Evolutionary conservation across 768 basidiomycete genomes (phyloP).

Genomic region (Symmetrospora coprosmae): DNA sequence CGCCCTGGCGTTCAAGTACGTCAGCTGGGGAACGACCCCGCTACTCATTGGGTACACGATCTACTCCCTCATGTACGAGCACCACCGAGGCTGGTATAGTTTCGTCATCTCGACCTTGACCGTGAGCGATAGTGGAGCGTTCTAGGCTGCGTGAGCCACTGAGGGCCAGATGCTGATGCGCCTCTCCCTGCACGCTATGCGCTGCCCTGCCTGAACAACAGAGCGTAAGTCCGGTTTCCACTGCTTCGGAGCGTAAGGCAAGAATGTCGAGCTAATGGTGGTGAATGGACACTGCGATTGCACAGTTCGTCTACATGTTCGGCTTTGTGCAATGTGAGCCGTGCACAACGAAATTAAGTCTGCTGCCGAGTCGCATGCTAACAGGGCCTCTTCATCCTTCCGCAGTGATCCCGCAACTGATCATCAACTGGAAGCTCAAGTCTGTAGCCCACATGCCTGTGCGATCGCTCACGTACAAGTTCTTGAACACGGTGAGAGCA

Average conservation of each 20-base stretch:
- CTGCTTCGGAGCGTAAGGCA: not conserved
- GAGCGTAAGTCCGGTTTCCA: not conserved
- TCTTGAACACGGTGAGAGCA: conserved; percentile 42
- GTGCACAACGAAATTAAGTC: conserved; percentile 47
- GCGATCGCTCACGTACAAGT: conserved; percentile 96
- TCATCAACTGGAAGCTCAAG: conserved; percentile 97
- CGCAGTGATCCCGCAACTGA: too few relatives aligned
- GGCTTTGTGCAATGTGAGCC: conserved; percentile 88
- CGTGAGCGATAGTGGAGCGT: not conserved
- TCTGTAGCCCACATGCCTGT: conserved; percentile 95
- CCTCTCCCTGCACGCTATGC: not conserved
- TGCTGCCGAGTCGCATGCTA: too few relatives aligned
- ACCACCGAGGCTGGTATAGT: conserved; percentile 70
- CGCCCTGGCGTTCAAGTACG: conserved; percentile 82
- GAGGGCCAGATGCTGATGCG: not conserved
- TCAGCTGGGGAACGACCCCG: conserved; percentile 77
- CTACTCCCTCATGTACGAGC: conserved; percentile 41
- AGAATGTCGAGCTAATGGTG: too few relatives aligned
- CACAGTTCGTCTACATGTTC: conserved; percentile 81
- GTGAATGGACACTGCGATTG: too few relatives aligned
- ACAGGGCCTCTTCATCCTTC: too few relatives aligned
- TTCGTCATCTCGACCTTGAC: conserved; percentile 86
- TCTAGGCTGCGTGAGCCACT: not conserved
- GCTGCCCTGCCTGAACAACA: not conserved
- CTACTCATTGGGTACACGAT: conserved; percentile 41